Base-by-base conservation (phyloP, 805 yeast genomes). In the Peterozyma toletana region DNA sequence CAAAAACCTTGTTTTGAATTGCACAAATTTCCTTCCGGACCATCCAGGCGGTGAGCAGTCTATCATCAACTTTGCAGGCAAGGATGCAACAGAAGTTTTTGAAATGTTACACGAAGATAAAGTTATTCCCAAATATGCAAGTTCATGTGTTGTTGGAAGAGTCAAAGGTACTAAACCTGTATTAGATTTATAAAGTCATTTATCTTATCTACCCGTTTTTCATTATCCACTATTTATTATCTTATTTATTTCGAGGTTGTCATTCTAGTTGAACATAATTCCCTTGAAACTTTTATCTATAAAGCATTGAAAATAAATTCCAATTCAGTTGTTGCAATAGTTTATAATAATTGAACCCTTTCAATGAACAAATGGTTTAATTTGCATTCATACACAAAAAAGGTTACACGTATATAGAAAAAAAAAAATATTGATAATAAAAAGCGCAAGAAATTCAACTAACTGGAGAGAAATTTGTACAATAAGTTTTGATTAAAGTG, bases 1-100 rank as follows among this genome's bases (percentile, higher is more conserved):
- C 33, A 75, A 76, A 52, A 70, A 73, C 48, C 75, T 72, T 2
- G 79, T 76, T 3, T 51, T 76, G 45, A 73, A 76, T 52, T 63
- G 67, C 38, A 68, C 79, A 0, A 49, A 63, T 11, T 75, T 76
- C 49, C 55, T 73, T 46, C 48, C 54, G 13, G 61, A 66, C 50
- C 83, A 78, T 58, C 83, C 84, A 30, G 95, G 95, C 60, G 95
- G 95, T 46, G 84, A 78, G 49, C 89, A 81, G 55, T 79, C 83
- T 30, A 70, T 86, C 42, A 57, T 73, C 31, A 89, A 82, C 50
- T 69, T 73, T 53, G 93, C 83, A 33, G 95, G 95, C 35, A 66
- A 67, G 47, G 91, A 86, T 59, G 84, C 84, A 49, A 77, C 83
- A 18, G 69, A 63, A 44, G 76, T 74, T 16, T 78, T 76, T 54